Conservation (phyloP, 306 rosid species). For the Fagus sylvatica region DNA sequence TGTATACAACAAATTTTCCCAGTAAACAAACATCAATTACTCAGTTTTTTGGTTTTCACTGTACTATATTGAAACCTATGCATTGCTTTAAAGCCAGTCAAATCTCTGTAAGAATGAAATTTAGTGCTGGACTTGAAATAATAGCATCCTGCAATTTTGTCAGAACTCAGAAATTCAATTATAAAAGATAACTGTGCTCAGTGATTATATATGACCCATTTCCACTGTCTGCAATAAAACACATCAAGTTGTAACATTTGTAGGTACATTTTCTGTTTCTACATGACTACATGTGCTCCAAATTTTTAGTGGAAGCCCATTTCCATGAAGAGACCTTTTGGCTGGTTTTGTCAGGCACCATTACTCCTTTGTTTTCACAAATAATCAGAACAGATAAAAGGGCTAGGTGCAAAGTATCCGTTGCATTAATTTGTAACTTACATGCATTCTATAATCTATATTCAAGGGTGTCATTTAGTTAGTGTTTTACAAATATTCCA, state of each 20-base stretch:
- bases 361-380: conserved; percentile 5
- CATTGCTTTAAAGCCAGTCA: conserved; percentile 16
- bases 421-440: background rate
- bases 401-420: background rate
- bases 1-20: conserved; percentile 26
- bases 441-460: background rate
- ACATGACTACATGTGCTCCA: conserved; percentile 14
- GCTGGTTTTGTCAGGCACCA: conserved; percentile 12
- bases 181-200: background rate
- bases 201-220: conserved; percentile 41
- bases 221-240: conserved; percentile 28
- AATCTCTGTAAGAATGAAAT: conserved; percentile 5
- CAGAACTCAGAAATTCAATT: conserved; percentile 8
- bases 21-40: conserved; percentile 21
- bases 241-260: background rate
- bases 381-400: background rate
- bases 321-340: conserved; percentile 13
- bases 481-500: no score
- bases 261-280: conserved; percentile 1
- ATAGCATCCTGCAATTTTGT: conserved; percentile 22
- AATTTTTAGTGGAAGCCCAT: conserved; percentile 37
- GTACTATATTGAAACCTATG: background rate
- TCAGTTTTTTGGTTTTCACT: background rate
- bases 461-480: background rate
- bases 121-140: conserved; percentile 19